Evolutionary conservation across 805 yeast genomes (phyloP).

Genomic region (Kluyveromyces siamensis): DNA sequence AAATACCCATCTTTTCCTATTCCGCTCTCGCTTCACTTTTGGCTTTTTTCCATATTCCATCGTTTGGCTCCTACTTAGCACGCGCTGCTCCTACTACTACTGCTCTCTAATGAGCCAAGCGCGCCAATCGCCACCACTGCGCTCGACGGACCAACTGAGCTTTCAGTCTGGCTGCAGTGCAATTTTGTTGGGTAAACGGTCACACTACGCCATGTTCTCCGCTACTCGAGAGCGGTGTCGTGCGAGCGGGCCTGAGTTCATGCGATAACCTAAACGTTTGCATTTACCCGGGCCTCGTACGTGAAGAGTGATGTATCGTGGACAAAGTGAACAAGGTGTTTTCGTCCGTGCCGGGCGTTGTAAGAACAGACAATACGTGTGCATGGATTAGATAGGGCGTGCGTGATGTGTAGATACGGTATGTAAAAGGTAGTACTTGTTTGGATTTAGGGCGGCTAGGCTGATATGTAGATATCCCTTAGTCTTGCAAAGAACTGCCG

Average conservation of each 20-base stretch:
- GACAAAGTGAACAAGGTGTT: no score
- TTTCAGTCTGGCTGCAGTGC: not conserved
- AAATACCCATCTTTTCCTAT: not conserved
- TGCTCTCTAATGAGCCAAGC: not conserved
- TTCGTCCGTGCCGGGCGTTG: no score
- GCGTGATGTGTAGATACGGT: no score
- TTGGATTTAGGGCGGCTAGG: not conserved
- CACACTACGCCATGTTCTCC: not conserved
- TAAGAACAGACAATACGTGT: no score
- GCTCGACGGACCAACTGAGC: not conserved
- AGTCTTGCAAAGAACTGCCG: slow-evolving; percentile 49
- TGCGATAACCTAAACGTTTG: not conserved
- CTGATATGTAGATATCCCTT: slow-evolving; percentile 37
- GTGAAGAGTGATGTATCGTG: not conserved
- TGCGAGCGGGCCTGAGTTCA: not conserved
- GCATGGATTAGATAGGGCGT: no score
- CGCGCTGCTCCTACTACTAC: not conserved
- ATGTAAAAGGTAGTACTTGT: no score
- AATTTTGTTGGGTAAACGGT: not conserved
- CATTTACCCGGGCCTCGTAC: not conserved
- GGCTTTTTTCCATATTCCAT: not conserved
- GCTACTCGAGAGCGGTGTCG: not conserved
- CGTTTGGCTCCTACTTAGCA: not conserved
- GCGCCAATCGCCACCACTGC: not conserved
- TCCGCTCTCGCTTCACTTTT: not conserved